phyloP scores from a whole-genome alignment of 1,284 basidiomycete genomes.

The Ceratorhiza oryzae-sativae region DNA sequence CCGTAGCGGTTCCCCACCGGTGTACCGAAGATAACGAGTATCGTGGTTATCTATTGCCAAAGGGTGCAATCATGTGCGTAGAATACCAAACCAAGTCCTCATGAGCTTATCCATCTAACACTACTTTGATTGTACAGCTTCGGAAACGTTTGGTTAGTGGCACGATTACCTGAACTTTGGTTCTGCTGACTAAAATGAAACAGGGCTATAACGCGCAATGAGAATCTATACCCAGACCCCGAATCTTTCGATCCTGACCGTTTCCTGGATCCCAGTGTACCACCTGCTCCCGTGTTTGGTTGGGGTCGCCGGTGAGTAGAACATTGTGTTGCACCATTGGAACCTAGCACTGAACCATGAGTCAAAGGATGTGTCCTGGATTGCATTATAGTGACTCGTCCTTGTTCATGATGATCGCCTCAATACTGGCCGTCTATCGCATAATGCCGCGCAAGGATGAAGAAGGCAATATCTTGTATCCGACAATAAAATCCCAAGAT shows the following conservation, averaged over 20 bases:
- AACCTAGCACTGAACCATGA: not conserved
- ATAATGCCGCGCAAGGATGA: not conserved
- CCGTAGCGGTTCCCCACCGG: conserved; percentile 9
- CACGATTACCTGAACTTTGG: not conserved
- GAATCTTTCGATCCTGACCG: conserved; percentile 25
- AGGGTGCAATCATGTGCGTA: conserved; percentile 26
- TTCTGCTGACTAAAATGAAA: not conserved
- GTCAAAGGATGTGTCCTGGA: conserved; percentile 13
- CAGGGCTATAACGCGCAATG: conserved; percentile 25
- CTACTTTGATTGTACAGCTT: not conserved
- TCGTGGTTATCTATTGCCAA: conserved; percentile 6
- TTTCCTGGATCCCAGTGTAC: conserved; percentile 14
- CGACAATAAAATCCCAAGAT: not conserved
- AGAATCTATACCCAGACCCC: conserved; percentile 1
- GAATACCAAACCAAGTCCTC: not conserved
- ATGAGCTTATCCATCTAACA: not conserved
- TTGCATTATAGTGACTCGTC: conserved; percentile 20
- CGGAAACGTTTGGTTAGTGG: conserved; percentile 32
- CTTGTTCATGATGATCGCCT: conserved; percentile 21
- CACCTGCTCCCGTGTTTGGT: conserved; percentile 24
- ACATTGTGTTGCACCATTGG: not conserved
- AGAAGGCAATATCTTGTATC: not conserved
- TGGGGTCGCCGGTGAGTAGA: conserved; percentile 29
- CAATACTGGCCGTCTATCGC: conserved; percentile 1
- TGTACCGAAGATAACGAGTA: conserved; percentile 28